Evolutionary conservation across 192 early-diverging fungal species (phyloP).

Genomic region (Podila horticola): DNA sequence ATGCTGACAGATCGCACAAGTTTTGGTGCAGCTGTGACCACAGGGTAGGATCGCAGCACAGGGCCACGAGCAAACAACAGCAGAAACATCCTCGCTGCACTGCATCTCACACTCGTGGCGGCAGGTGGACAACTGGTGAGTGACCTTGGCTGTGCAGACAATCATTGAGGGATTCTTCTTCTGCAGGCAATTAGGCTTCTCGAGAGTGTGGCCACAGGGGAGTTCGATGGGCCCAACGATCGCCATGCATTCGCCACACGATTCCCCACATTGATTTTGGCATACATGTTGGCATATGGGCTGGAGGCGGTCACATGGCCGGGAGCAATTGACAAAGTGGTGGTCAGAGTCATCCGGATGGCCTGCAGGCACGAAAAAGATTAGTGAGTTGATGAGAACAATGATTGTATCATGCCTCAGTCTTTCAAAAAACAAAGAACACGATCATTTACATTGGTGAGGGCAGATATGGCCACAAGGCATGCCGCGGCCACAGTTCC

Average conservation of each 20-base stretch:
- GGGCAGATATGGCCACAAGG: conserved; percentile 63
- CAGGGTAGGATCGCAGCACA: conserved; percentile 46
- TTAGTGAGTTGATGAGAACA: too few relatives aligned
- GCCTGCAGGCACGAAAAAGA: conserved; percentile 15
- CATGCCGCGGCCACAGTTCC: conserved; percentile 50
- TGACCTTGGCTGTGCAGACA: conserved; percentile 24
- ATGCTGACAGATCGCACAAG: conserved; percentile 53
- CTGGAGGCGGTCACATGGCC: conserved; percentile 53
- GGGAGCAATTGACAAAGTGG: conserved; percentile 49
- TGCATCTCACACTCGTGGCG: conserved; percentile 42
- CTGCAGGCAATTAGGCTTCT: conserved; percentile 34
- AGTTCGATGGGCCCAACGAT: conserved; percentile 17
- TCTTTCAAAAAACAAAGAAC: background rate
- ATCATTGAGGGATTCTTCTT: conserved; percentile 21
- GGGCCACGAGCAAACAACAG: conserved; percentile 16
- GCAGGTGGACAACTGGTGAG: conserved; percentile 43
- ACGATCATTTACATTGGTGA: conserved; percentile 35
- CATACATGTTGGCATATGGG: conserved; percentile 58
- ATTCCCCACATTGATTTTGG: conserved; percentile 53
- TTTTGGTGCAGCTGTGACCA: conserved; percentile 49
- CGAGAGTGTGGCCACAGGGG: conserved; percentile 32
- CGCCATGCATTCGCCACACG: conserved; percentile 57
- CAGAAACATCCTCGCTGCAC: conserved; percentile 18
- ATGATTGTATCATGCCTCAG: too few relatives aligned
- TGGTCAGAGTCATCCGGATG: conserved; percentile 63